Percentiles rank a stretch among this genome's conserved stretches.
These are phyloP conservation scores for Microcyclosporella mali DNA, from an alignment of 2,329 filamentous ascomycete genomes.

Conservation along the genomic window DNA sequence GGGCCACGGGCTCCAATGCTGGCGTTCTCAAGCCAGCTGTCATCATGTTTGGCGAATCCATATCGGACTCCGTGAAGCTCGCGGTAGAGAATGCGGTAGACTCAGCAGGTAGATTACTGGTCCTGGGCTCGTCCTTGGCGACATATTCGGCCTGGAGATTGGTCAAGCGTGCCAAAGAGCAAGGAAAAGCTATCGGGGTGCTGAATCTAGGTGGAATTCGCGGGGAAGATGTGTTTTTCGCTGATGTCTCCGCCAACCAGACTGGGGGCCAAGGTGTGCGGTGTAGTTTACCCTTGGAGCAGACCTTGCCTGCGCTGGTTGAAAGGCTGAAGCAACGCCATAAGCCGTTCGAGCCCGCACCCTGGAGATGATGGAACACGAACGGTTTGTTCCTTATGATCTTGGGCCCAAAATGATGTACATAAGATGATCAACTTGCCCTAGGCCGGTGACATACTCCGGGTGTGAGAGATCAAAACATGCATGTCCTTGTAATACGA, in stretches of 20 bases:
- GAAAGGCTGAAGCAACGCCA: constrained; percentile 16
- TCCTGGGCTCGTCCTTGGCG: constrained; percentile 83
- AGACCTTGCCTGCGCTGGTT: constrained; percentile 33
- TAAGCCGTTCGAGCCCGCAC: constrained; percentile 12
- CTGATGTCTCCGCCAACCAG: constrained; percentile 44
- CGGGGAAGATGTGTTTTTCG: constrained; percentile 69
- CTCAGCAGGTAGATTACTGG: constrained; percentile 64
- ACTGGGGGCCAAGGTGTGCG: constrained; percentile 36
- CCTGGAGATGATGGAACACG: constrained; percentile 11
- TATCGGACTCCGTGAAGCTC: constrained; percentile 60
- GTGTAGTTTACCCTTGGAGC: constrained; percentile 36
- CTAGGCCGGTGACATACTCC: too few species aligned
- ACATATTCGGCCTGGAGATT: constrained; percentile 94
- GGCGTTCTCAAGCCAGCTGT: constrained; percentile 90
- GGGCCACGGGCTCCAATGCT: constrained; percentile 49
- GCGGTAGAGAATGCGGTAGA: constrained; percentile 77
- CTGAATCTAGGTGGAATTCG: constrained; percentile 78
- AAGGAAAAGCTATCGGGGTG: constrained; percentile 77
- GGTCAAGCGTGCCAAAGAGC: constrained; percentile 73
- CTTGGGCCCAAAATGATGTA: background rate
- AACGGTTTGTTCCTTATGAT: background rate
- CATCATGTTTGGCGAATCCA: constrained; percentile 93
- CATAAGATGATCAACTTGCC: too few species aligned
- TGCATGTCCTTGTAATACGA: background rate
- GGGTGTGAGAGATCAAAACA: too few species aligned